Percentiles rank a stretch among this genome's conserved stretches.
Evolutionary conservation across 1,139 yeast species (phyloP).

Genomic region (Debaryomyces udenii): DNA sequence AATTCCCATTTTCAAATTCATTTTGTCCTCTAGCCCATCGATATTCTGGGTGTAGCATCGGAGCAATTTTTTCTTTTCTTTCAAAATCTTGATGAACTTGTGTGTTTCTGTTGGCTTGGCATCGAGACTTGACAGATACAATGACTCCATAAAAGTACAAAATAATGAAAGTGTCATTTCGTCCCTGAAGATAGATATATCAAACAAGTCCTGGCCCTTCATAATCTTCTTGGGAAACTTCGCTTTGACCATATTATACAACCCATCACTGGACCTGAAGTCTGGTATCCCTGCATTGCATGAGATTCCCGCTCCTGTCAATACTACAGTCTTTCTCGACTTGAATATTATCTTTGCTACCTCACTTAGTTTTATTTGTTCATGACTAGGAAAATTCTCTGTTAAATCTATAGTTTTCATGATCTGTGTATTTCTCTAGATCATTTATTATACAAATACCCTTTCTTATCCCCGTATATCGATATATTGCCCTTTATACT

Average conservation of each 20-base stretch:
- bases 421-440: not conserved
- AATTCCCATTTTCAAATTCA: conserved; percentile 49
- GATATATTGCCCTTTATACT: too few relatives aligned
- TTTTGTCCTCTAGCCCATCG: conserved; percentile 46
- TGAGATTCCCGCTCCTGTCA: conserved; percentile 95
- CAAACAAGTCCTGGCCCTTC: conserved; percentile 89
- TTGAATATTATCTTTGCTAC: conserved; percentile 48
- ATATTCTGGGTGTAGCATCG: conserved; percentile 87
- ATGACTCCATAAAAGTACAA: conserved; percentile 78
- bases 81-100: conserved; percentile 66
- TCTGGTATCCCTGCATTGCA: conserved; percentile 98
- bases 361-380: conserved; percentile 32
- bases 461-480: not conserved
- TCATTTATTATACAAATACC: not conserved
- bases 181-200: conserved; percentile 75
- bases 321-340: conserved; percentile 54
- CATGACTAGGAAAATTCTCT: conserved; percentile 26
- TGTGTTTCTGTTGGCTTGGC: conserved; percentile 89
- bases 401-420: conserved; percentile 11
- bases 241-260: conserved; percentile 72
- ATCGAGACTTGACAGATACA: conserved; percentile 60
- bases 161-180: conserved; percentile 65
- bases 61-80: conserved; percentile 66
- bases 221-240: conserved; percentile 64
- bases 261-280: conserved; percentile 81